Base-by-base conservation (phyloP, 2,329 filamentous ascomycete genomes). In the Microsporum ferrugineum region DNA sequence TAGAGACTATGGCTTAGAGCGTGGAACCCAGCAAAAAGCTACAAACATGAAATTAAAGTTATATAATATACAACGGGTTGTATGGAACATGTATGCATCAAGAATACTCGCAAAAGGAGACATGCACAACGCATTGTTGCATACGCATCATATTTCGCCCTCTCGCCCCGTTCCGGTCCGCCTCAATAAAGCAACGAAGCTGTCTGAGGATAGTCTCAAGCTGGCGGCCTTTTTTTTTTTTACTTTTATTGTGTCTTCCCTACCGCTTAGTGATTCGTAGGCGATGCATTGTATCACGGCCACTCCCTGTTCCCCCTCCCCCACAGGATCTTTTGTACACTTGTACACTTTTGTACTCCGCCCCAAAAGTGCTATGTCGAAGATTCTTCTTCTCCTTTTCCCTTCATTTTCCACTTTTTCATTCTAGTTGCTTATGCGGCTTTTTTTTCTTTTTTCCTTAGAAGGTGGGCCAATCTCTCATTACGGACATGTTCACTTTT, bases 61-160 rank as follows among this genome's bases (percentile, higher is more conserved):
- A 34, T 55, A 55, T 55, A 55, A 55, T 55, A 55, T 55, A 55
- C 14, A 55, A 55, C 49, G 49, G 49, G 49, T 55, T 23, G 36
- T 36, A 55, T 55, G 49, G 29, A 55, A 17, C 49, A 17, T 36
- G 49, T 55, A 34, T 34, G 31, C 49, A 55, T 55, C 29, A 23
- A 31, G 29, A 55, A 55, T 36, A 31, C 31, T 31, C 31, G 49
- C 31, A 55, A 55, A 34, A 23, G 17, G 33, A 34, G 29, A 17
- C 31, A 34, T 36, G 49, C 49, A 55, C 49, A 55, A 55, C 49
- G 49, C 49, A 55, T 34, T 55, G 49, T 34, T 55, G 49, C 49
- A 55, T 55, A 55, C 33, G 49, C 10, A 55, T 55, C 49, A 55
- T 55, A 55, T 55, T 55, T 36, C 10, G 29, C 49, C 14, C 31